Conservation (phyloP, 1,139 yeast genomes). For the Geotrichum histeridarum region DNA sequence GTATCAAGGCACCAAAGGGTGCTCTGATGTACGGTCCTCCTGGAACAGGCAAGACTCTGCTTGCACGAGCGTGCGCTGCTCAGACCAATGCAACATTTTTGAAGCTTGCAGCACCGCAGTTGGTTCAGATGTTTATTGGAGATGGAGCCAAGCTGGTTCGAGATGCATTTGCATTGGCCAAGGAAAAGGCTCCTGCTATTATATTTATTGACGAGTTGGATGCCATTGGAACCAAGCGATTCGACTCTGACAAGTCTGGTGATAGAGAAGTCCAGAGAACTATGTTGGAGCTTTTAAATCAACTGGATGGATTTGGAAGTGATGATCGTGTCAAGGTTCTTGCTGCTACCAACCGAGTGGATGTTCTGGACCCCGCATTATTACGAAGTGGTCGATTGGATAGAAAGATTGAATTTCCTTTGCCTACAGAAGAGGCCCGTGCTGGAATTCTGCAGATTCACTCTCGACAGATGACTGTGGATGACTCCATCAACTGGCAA, state of each 20-base stretch:
- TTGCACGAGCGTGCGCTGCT: constrained; percentile 98
- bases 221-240: constrained; percentile 97
- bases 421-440: constrained; percentile 88
- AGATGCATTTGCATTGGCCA: constrained; percentile 93
- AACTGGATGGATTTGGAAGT: constrained; percentile 96
- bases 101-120: constrained; percentile 93
- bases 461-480: constrained; percentile 88
- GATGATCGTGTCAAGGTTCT: constrained; percentile 97
- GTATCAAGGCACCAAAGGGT: constrained; percentile 98
- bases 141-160: constrained; percentile 96
- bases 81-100: constrained; percentile 95
- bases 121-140: constrained; percentile 94
- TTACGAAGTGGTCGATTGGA: constrained; percentile 99
- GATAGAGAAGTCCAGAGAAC: constrained; percentile 98
- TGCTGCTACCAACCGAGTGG: constrained; percentile 97
- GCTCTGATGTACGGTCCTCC: constrained; percentile 98
- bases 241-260: constrained; percentile 93
- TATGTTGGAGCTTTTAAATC: constrained; percentile 93
- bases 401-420: constrained; percentile 89
- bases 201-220: constrained; percentile 98
- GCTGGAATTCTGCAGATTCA: constrained; percentile 89
- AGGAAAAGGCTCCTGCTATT: constrained; percentile 95
- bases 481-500: constrained; percentile 85
- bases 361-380: constrained; percentile 92
- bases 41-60: constrained; percentile 95